Evolutionary conservation across 345 rosid species (phyloP).

Genomic region (Arabis alpina): DNA sequence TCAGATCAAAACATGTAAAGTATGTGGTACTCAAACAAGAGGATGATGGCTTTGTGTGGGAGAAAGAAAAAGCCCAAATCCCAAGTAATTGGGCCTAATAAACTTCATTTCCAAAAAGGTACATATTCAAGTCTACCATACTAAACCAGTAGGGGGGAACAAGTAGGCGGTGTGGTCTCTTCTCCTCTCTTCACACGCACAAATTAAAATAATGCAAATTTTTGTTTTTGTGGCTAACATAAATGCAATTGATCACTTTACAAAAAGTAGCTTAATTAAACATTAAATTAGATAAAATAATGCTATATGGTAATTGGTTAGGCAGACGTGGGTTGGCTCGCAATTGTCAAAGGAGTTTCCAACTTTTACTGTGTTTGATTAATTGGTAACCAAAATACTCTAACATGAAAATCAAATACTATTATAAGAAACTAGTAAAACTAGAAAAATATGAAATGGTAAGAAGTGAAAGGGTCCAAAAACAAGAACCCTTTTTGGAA

Average conservation of each 20-base stretch:
- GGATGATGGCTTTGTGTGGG: too few relatives aligned
- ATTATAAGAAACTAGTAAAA: neutral
- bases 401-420: neutral
- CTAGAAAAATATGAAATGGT: constrained; percentile 18
- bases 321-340: constrained; percentile 25
- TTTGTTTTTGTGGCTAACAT: neutral
- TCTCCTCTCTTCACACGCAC: constrained; percentile 26
- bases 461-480: constrained; percentile 27
- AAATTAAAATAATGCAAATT: constrained; percentile 31
- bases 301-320: constrained; percentile 18
- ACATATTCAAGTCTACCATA: neutral
- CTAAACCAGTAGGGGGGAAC: constrained; percentile 24
- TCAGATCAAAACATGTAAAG: too few relatives aligned
- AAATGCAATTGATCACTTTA: constrained; percentile 20
- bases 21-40: too few relatives aligned
- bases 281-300: constrained; percentile 5
- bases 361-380: constrained; percentile 32
- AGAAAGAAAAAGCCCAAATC: too few relatives aligned
- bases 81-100: neutral
- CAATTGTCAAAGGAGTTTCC: constrained; percentile 30
- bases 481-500: constrained; percentile 19
- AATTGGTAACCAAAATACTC: constrained; percentile 10
- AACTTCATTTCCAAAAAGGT: neutral
- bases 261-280: constrained; percentile 2
- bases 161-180: constrained; percentile 35